Evolutionary conservation across 2,329 filamentous ascomycete genomes (phyloP).

Genomic region (Aspergillus viridinutans): DNA sequence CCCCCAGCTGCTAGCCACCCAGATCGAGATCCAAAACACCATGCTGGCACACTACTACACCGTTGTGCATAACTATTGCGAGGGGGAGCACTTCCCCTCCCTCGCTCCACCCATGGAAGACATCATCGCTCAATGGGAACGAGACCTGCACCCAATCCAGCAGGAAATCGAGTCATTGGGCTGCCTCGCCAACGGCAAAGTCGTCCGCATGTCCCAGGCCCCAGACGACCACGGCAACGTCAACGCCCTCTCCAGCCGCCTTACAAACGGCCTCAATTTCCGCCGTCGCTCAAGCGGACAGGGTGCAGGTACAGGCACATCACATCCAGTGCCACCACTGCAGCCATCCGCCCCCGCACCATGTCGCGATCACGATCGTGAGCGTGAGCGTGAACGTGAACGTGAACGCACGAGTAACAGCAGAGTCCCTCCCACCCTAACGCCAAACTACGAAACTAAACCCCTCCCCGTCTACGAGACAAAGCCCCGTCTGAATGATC

Average conservation of each 20-base stretch:
- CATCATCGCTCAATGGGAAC: conserved; percentile 64
- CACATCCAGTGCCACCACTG: conserved; percentile 19
- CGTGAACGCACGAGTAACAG: conserved; percentile 18
- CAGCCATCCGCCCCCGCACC: neutral
- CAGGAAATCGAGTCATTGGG: conserved; percentile 63
- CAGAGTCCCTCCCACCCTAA: conserved; percentile 20
- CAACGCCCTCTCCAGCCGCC: conserved; percentile 44
- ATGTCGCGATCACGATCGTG: neutral
- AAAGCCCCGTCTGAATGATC: conserved; percentile 23
- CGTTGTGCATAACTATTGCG: conserved; percentile 67
- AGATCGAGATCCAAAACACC: conserved; percentile 73
- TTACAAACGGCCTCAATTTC: conserved; percentile 21
- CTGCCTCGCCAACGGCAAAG: conserved; percentile 64
- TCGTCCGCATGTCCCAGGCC: conserved; percentile 23
- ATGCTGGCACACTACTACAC: conserved; percentile 77
- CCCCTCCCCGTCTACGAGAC: conserved; percentile 18
- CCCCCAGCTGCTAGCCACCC: conserved; percentile 63
- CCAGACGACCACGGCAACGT: conserved; percentile 18
- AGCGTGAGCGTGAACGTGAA: neutral
- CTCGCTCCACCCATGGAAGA: conserved; percentile 69
- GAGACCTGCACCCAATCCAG: conserved; percentile 59
- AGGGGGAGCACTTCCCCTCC: conserved; percentile 64
- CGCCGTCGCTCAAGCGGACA: conserved; percentile 37
- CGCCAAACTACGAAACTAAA: conserved; percentile 5
- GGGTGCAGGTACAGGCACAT: conserved; percentile 3